Evolutionary conservation across 192 early-diverging fungal species (phyloP).

Genomic region (Chytriomyces confervae): DNA sequence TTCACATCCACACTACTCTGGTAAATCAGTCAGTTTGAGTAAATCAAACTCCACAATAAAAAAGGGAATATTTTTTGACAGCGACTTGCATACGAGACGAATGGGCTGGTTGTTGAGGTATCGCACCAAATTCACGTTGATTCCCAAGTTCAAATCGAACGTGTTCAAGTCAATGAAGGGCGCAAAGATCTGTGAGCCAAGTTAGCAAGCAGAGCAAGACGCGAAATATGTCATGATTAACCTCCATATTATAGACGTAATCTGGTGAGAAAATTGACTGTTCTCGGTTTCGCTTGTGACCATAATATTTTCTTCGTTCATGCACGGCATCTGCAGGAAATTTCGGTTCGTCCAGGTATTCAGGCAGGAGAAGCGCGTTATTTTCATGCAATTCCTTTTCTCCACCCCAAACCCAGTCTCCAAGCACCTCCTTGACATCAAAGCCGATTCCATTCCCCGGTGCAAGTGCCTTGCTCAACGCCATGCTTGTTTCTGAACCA

Average conservation of each 20-base stretch:
- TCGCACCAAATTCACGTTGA: slow-evolving; percentile 53
- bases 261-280: slow-evolving; percentile 62
- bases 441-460: slow-evolving; percentile 21
- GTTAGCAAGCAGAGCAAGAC: slow-evolving; percentile 41
- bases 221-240: slow-evolving; percentile 18
- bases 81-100: slow-evolving; percentile 72
- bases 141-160: slow-evolving; percentile 56
- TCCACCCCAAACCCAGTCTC: slow-evolving; percentile 51
- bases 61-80: slow-evolving; percentile 63
- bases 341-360: slow-evolving; percentile 46
- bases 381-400: slow-evolving; percentile 43
- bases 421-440: slow-evolving; percentile 31
- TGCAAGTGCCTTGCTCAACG: neutral
- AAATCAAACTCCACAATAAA: slow-evolving; percentile 71
- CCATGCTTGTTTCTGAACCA: neutral
- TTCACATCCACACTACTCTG: too few species aligned
- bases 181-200: slow-evolving; percentile 61
- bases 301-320: slow-evolving; percentile 64
- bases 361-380: slow-evolving; percentile 44
- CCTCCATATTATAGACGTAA: slow-evolving; percentile 77
- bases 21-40: neutral
- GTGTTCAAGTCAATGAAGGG: slow-evolving; percentile 65
- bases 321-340: slow-evolving; percentile 47
- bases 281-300: slow-evolving; percentile 51
- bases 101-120: slow-evolving; percentile 69